These are phyloP conservation scores for Exsudoporus frostii DNA, from an alignment of 768 basidiomycete genomes.

Conservation along the genomic window DNA sequence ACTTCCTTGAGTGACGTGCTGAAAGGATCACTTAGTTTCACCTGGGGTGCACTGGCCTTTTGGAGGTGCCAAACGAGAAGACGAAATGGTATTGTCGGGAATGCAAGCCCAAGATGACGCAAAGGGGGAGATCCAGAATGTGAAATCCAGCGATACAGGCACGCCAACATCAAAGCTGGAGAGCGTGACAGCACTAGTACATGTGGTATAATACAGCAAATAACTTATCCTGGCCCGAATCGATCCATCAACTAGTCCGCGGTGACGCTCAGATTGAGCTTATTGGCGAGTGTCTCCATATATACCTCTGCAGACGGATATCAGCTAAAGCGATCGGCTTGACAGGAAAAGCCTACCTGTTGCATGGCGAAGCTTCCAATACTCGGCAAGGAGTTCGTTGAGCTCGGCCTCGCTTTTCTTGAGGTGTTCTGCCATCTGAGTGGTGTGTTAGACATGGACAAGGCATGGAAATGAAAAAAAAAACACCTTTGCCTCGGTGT, in stretches of 20 bases:
- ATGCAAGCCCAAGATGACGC: constrained; percentile 43
- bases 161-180: neutral
- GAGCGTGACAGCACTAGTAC: constrained; percentile 5
- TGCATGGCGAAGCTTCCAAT: constrained; percentile 76
- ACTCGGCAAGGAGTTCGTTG: constrained; percentile 78
- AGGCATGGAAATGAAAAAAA: neutral
- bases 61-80: constrained; percentile 51
- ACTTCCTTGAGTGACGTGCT: neutral
- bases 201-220: constrained; percentile 16
- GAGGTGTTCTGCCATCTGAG: constrained; percentile 73
- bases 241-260: constrained; percentile 16
- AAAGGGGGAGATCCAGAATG: constrained; percentile 33
- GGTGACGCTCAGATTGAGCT: constrained; percentile 58
- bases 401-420: constrained; percentile 73
- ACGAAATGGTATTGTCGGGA: constrained; percentile 71
- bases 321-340: neutral
- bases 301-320: constrained; percentile 57
- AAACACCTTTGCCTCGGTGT: constrained; percentile 61
- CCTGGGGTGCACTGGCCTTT: constrained; percentile 60
- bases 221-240: constrained; percentile 9
- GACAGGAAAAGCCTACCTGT: constrained; percentile 47
- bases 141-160: constrained; percentile 6
- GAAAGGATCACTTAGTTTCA: constrained; percentile 54
- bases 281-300: constrained; percentile 83
- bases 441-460: neutral